These are phyloP conservation scores for Mrakiaceae sp. DNA, from an alignment of 1,284 basidiomycete species.

Conservation along the genomic window DNA sequence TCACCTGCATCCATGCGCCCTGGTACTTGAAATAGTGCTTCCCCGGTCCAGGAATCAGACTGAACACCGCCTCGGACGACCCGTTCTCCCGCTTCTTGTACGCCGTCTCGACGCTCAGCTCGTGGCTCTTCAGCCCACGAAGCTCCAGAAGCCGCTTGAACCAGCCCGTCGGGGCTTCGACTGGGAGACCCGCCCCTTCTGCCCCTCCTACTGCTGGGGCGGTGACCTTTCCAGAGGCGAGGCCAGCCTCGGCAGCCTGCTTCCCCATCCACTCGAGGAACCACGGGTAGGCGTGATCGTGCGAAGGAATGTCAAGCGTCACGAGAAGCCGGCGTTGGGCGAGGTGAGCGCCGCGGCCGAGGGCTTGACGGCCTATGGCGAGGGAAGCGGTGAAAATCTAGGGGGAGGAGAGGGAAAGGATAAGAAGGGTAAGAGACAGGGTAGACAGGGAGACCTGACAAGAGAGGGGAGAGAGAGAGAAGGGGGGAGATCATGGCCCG, in stretches of 20 bases:
- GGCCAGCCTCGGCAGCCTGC: conserved; percentile 31
- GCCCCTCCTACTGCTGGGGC: background rate
- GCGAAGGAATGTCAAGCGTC: conserved; percentile 90
- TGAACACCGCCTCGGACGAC: conserved; percentile 74
- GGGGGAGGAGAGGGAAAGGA: background rate
- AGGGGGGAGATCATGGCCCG: conserved; percentile 20
- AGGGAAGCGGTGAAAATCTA: conserved; percentile 79
- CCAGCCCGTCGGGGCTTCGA: background rate
- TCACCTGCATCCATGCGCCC: conserved; percentile 89
- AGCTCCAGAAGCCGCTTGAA: conserved; percentile 27
- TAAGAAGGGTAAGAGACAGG: conserved; percentile 9
- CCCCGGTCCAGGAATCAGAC: conserved; percentile 88
- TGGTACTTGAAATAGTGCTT: conserved; percentile 85
- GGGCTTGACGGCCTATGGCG: conserved; percentile 57
- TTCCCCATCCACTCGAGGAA: conserved; percentile 93
- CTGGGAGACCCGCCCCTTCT: background rate
- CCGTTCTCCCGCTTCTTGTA: conserved; percentile 82
- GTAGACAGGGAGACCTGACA: background rate
- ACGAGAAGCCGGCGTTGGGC: conserved; percentile 86
- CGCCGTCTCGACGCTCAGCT: conserved; percentile 86
- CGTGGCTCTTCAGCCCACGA: conserved; percentile 62
- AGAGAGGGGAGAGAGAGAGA: background rate
- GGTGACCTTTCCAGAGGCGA: conserved; percentile 22
- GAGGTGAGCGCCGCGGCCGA: conserved; percentile 57
- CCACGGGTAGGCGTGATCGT: conserved; percentile 92